Percentiles rank a stretch among this genome's conserved stretches.
These are phyloP conservation scores for Brassica cretica DNA, from an alignment of 345 rosid genomes.

Conservation along the genomic window DNA sequence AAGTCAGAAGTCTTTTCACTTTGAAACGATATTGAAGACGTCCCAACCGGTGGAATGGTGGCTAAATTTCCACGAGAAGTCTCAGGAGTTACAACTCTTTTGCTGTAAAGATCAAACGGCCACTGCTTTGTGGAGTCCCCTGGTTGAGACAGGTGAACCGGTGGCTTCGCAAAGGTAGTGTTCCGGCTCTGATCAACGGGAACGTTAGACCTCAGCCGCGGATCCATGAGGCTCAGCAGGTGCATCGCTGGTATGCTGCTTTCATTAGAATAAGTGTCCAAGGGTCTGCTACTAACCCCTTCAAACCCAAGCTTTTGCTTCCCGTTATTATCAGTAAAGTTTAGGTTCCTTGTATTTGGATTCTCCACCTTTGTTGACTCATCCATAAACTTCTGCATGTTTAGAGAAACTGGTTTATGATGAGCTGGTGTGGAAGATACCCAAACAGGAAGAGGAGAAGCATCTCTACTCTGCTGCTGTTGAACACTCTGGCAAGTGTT, in stretches of 20 bases:
- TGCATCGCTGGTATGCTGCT: constrained; percentile 85
- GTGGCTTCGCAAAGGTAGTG: constrained; percentile 43
- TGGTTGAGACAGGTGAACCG: constrained; percentile 36
- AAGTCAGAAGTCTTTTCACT: constrained; percentile 45
- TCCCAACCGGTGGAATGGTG: constrained; percentile 42
- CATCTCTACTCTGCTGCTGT: constrained; percentile 45
- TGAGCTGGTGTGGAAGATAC: constrained; percentile 43
- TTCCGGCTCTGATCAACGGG: constrained; percentile 45
- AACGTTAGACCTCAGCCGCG: constrained; percentile 53
- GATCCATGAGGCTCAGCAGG: constrained; percentile 91
- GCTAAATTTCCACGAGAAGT: constrained; percentile 28
- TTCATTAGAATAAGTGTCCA: constrained; percentile 63
- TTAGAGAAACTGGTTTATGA: constrained; percentile 37
- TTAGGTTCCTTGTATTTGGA: constrained; percentile 38
- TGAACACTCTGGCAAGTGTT: constrained; percentile 49
- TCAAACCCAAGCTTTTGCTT: constrained; percentile 42
- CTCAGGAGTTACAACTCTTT: constrained; percentile 38
- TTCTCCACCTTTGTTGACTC: constrained; percentile 44
- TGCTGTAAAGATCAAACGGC: constrained; percentile 43
- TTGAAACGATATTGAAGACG: constrained; percentile 53
- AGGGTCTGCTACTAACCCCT: constrained; percentile 47
- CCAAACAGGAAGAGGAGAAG: constrained; percentile 44
- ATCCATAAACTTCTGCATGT: constrained; percentile 36
- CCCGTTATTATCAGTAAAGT: constrained; percentile 30
- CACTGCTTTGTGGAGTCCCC: constrained; percentile 41